Evolutionary conservation across 2,329 filamentous ascomycete genomes (phyloP).

Genomic region (Fusarium hainanense): DNA sequence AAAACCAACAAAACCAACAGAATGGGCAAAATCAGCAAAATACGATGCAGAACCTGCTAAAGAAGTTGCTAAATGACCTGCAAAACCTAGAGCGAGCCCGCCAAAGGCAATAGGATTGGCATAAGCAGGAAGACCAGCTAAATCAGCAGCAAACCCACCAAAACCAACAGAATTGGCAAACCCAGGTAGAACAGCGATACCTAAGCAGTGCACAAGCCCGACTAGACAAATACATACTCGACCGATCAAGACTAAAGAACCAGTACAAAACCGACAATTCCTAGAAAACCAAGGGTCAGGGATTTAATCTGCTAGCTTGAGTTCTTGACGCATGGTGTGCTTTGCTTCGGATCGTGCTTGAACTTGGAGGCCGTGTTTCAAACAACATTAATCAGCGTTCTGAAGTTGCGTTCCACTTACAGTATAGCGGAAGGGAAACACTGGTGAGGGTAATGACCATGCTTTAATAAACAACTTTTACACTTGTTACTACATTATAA

Average conservation of each 20-base stretch:
- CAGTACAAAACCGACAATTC: too few relatives aligned
- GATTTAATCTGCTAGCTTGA: neutral
- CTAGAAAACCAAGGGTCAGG: neutral
- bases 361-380: neutral
- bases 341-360: neutral
- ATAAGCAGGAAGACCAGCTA: neutral
- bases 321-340: neutral
- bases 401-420: conserved; percentile 12
- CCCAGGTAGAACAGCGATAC: too few relatives aligned
- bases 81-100: too few relatives aligned
- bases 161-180: too few relatives aligned
- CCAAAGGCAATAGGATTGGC: too few relatives aligned
- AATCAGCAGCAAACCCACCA: neutral
- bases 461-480: conserved; percentile 17
- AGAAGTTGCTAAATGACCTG: too few relatives aligned
- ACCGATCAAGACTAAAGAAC: too few relatives aligned
- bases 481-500: conserved; percentile 7
- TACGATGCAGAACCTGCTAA: too few relatives aligned
- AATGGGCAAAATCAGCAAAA: too few relatives aligned
- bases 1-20: too few relatives aligned
- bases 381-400: neutral
- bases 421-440: conserved; percentile 8
- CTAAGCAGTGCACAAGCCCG: too few relatives aligned
- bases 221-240: too few relatives aligned
- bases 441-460: conserved; percentile 3